A percentile compares a stretch with the other conserved stretches of the same genome.
These are phyloP conservation scores for Fragilaria radians DNA, from an alignment of 108 stramenopile species.

Conservation along the genomic window DNA sequence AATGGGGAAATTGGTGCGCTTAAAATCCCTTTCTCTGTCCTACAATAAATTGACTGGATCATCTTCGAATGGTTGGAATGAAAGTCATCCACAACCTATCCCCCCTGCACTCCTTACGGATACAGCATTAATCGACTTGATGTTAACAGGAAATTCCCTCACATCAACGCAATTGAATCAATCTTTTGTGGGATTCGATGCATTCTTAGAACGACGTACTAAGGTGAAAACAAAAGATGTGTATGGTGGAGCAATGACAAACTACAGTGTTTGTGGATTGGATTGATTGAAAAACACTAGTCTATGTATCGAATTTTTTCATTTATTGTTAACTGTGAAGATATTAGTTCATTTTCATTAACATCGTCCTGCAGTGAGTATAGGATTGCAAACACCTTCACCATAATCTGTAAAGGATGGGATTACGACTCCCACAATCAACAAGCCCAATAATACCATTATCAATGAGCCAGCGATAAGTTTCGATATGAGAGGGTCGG, in stretches of 20 bases:
- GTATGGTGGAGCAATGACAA: constrained; percentile 57
- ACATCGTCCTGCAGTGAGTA: constrained; percentile 71
- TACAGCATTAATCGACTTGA: constrained; percentile 77
- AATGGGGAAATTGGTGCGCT: constrained; percentile 51
- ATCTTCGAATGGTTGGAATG: constrained; percentile 31
- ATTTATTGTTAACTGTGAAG: not conserved
- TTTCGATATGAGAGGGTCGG: constrained; percentile 79
- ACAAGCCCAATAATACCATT: constrained; percentile 53
- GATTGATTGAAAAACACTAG: too few relatives aligned
- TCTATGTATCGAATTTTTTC: not conserved
- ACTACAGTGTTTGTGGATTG: constrained; percentile 70
- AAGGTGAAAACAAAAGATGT: constrained; percentile 71
- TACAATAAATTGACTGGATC: constrained; percentile 53
- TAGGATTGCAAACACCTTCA: constrained; percentile 79
- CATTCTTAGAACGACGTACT: constrained; percentile 69
- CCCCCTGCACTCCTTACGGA: constrained; percentile 53
- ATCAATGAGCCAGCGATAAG: constrained; percentile 84
- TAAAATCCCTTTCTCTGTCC: constrained; percentile 63
- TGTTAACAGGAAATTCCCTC: constrained; percentile 75
- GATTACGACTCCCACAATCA: constrained; percentile 69
- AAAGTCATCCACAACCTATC: constrained; percentile 70
- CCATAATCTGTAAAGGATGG: constrained; percentile 63
- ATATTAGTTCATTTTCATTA: constrained; percentile 7
- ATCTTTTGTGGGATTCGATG: constrained; percentile 68
- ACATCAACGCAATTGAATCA: constrained; percentile 66